Evolutionary conservation across 768 basidiomycete species (phyloP).

Genomic region (Auricularia cornea): DNA sequence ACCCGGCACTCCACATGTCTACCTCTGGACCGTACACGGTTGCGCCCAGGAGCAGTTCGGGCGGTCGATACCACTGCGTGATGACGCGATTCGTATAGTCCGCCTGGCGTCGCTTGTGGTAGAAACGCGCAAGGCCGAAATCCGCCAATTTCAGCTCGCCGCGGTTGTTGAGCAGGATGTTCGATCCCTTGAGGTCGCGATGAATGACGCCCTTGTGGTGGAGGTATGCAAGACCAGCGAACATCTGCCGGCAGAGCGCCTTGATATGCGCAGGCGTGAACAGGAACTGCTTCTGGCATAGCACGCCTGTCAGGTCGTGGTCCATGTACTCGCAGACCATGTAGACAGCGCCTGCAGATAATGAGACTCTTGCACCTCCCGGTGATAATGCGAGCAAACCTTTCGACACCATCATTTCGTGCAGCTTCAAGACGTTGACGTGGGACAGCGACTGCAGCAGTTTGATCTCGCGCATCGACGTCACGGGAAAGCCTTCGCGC

Average conservation of each 20-base stretch:
- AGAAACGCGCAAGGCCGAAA: conserved; percentile 95
- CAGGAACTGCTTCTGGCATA: conserved; percentile 81
- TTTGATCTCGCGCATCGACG: conserved; percentile 98
- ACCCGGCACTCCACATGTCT: conserved; percentile 99
- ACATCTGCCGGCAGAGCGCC: conserved; percentile 93
- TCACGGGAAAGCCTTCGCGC: conserved; percentile 96
- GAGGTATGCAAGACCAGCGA: conserved; percentile 87
- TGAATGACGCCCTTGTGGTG: conserved; percentile 96
- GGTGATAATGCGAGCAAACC: conserved; percentile 39
- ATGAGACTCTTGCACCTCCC: not conserved
- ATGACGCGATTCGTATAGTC: conserved; percentile 99
- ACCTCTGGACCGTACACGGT: conserved; percentile 96
- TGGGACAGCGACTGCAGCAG: conserved; percentile 87
- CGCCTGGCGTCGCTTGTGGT: conserved; percentile 77
- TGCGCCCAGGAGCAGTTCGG: conserved; percentile 89
- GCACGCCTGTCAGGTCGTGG: conserved; percentile 90
- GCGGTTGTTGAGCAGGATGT: conserved; percentile 84
- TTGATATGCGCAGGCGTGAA: conserved; percentile 89
- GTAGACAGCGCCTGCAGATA: conserved; percentile 72
- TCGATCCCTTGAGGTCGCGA: conserved; percentile 98
- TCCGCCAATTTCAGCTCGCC: conserved; percentile 95
- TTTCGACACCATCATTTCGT: conserved; percentile 99
- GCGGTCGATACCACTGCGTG: conserved; percentile 96
- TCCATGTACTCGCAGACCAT: conserved; percentile 99
- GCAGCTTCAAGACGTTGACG: conserved; percentile 77